Evolutionary conservation across 2,329 filamentous ascomycete species (phyloP), one percentile per base, ranked within the genome.

Genomic region (Hymenoscyphus repandus): DNA sequence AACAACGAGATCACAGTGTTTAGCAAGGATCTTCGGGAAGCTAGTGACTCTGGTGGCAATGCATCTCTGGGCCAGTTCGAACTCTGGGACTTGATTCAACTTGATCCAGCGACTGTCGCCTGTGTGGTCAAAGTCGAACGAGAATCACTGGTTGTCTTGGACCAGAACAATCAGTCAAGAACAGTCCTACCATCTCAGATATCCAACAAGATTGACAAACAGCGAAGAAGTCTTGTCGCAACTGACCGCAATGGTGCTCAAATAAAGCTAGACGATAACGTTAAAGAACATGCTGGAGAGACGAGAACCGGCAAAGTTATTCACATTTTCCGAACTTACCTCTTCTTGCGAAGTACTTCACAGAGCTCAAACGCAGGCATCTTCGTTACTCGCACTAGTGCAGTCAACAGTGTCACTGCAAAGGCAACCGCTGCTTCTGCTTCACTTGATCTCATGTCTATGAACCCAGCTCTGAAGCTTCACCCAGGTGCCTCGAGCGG

Each of bases 1-100:
- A 92, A 93, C 69, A 84, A 85, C 47, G 93, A 99, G 67, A 90
- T 99, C 60, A 96, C 91, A 0, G 93, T 99, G 32, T 99, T 99
- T 67, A 96, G 92, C 74, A 96, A 95, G 68, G 93, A 99, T 72
- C 73, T 99, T 54, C 83, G 95, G 59, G 89, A 96, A 69, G 93
- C 93, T 27, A 90, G 89, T 49, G 93, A 97, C 66, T 90, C 90
- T 60, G 91, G 90, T 56, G 90, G 89, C 13, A 85, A 91, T 64
- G 87, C 89, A 27, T 82, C 83, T 31, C 73, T 92, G n/a, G 90
- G 90, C 10, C 88, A 95, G 69, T 97, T 88, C 68, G 87, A 91
- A 60, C 82, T 99, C 32, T 90, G 95, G 61, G 93, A 99, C 67
- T 78, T 99, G 22, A 90, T 99, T 12, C 91, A 97, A 70, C 80